Evolutionary conservation across 2,329 filamentous ascomycete genomes (phyloP), one percentile per base, ranked within the genome.

Genomic region (Onygenales sp.): DNA sequence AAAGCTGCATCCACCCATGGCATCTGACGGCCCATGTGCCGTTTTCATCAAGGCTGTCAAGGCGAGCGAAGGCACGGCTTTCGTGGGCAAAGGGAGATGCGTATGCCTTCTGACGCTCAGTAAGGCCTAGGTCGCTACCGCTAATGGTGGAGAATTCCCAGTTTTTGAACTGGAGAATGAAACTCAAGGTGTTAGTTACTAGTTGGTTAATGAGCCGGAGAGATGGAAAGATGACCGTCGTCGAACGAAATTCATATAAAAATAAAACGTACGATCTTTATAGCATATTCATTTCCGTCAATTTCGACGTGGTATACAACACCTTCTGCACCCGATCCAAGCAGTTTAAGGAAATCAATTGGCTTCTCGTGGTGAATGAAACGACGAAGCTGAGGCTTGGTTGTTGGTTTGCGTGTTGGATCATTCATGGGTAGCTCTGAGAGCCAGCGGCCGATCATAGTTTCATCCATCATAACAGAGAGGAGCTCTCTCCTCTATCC

Each of bases 301-400:
- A 57, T 53, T 36, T 46, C 14, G 4, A 53, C 50, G 3, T 13
- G 44, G 33, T 46, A 54, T 5, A 57, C 55, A 8, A 17, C 36
- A 13, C 51, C 55, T 39, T 57, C 52, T 2, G 33, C n/a, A 2
- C 55, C 55, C 10, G 11, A 32, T 7, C 49, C 52, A n/a, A 57
- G 39, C 13, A 7, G 21, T 27, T 47, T 39, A n/a, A 33, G 13
- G 27, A 27, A 53, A 6, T 32, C 11, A 27, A 54, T 48, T 36
- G 52, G 52, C 42, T 54, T 49, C 13, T 47, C 42, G 27, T 57
- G 52, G 43, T 57, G 55, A 34, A 51, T 48, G 39, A 54, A 55
- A 36, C 55, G 52, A 40, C 55, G 55, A 8, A 57, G 52, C 49
- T 45, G 17, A 2, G 55, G 55, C 21, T 32, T 51, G 4, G 48